These are phyloP conservation scores for Malus asiatica DNA, from an alignment of 306 rosid genomes.

Conservation along the genomic window DNA sequence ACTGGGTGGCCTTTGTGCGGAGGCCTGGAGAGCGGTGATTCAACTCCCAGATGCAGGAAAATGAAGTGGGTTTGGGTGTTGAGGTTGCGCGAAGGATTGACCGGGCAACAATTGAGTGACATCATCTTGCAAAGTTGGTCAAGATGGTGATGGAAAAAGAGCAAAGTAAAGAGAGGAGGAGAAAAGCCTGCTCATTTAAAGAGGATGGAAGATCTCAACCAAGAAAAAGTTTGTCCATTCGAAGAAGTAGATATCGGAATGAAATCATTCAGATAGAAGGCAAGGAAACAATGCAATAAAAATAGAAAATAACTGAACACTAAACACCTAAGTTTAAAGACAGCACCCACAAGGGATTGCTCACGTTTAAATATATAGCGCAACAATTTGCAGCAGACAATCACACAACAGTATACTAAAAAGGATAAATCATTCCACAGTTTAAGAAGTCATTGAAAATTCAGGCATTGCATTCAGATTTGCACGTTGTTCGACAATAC, in stretches of 20 bases:
- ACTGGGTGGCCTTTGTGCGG: not conserved
- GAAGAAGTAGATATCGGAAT: not conserved
- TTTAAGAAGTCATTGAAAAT: not conserved
- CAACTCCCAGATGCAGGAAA: not conserved
- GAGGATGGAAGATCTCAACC: not conserved
- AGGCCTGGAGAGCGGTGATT: not conserved
- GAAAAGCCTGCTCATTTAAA: not conserved
- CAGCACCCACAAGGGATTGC: not conserved
- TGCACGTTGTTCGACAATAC: not conserved
- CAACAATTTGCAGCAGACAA: not conserved
- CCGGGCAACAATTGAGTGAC: not conserved
- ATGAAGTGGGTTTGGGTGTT: not conserved
- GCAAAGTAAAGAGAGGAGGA: not conserved
- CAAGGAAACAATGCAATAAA: not conserved
- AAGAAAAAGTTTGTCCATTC: not conserved
- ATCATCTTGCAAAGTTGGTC: not conserved
- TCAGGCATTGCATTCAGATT: not conserved
- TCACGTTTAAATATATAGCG: not conserved
- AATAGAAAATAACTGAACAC: not conserved
- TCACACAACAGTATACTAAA: not conserved
- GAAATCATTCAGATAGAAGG: not conserved
- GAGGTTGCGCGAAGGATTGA: not conserved
- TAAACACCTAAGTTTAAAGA: not conserved
- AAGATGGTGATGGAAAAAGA: not conserved
- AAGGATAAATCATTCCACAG: not conserved